Percentiles rank a stretch among this genome's conserved stretches.
Evolutionary conservation across 192 early-diverging fungal genomes (phyloP).

Genomic region (Entomortierella beljakovae): DNA sequence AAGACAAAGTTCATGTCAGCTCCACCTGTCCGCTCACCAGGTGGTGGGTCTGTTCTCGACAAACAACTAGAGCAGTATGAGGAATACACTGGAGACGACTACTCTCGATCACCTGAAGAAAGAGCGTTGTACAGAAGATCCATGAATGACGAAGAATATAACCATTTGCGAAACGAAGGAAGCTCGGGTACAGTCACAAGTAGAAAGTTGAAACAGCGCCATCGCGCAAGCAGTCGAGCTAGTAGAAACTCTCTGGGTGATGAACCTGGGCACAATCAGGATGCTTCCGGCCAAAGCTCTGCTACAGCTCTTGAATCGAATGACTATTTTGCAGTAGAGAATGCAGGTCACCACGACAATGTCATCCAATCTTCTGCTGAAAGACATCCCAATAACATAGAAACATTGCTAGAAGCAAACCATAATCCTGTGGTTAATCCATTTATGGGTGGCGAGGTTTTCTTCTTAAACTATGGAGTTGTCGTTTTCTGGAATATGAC

Average conservation of each 20-base stretch:
- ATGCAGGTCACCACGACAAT: neutral
- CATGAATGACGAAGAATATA: slow-evolving; percentile 30
- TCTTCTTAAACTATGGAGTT: slow-evolving; percentile 71
- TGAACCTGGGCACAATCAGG: neutral
- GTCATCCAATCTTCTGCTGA: slow-evolving; percentile 8
- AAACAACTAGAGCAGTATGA: slow-evolving; percentile 61
- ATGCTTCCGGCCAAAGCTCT: neutral
- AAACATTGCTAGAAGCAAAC: slow-evolving; percentile 5
- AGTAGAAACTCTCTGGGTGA: slow-evolving; percentile 22
- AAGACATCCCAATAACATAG: neutral
- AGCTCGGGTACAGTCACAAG: slow-evolving; percentile 11
- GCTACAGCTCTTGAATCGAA: slow-evolving; percentile 12
- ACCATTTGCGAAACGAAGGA: slow-evolving; percentile 19
- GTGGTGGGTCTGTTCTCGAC: slow-evolving; percentile 63
- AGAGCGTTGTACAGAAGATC: slow-evolving; percentile 28
- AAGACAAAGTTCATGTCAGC: slow-evolving; percentile 34
- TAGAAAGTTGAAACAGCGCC: slow-evolving; percentile 39
- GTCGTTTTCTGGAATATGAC: slow-evolving; percentile 72
- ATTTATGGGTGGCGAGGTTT: slow-evolving; percentile 66
- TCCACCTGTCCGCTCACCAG: slow-evolving; percentile 53
- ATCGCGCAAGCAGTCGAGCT: slow-evolving; percentile 32
- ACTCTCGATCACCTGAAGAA: slow-evolving; percentile 39
- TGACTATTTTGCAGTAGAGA: slow-evolving; percentile 26
- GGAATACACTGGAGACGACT: slow-evolving; percentile 50
- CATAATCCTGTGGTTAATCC: slow-evolving; percentile 15